A percentile compares a stretch with the other conserved stretches of the same genome.
Evolutionary conservation across 495 filamentous ascomycete genomes (phyloP).

Genomic region (Friedmanniomyces endolithicus): DNA sequence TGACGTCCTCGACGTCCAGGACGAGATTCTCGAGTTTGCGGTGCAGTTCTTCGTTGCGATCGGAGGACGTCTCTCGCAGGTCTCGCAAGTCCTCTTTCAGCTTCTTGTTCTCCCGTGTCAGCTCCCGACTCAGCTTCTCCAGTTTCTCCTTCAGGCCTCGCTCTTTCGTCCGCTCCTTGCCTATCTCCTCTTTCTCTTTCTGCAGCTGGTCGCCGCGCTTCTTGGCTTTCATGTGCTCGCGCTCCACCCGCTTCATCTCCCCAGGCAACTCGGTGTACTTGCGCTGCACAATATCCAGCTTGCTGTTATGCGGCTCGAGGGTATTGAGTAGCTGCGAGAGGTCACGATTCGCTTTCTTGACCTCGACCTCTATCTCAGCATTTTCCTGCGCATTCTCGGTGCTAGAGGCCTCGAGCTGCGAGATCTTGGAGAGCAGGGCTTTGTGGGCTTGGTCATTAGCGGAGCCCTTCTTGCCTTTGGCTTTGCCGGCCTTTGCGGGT

Average conservation of each 20-base stretch:
- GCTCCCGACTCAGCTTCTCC: slow-evolving; percentile 83
- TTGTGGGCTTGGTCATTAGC: slow-evolving; percentile 63
- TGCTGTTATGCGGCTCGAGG: slow-evolving; percentile 58
- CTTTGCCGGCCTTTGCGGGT: slow-evolving; percentile 41
- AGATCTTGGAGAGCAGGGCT: slow-evolving; percentile 82
- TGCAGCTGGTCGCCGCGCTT: slow-evolving; percentile 89
- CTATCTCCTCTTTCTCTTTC: slow-evolving; percentile 85
- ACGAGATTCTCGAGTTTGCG: slow-evolving; percentile 65
- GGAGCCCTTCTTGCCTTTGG: slow-evolving; percentile 43
- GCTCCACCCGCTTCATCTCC: slow-evolving; percentile 88
- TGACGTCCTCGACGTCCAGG: slow-evolving; percentile 66
- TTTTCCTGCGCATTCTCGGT: slow-evolving; percentile 93
- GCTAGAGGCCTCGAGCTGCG: slow-evolving; percentile 83
- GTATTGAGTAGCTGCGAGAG: slow-evolving; percentile 67
- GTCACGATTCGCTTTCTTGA: slow-evolving; percentile 88
- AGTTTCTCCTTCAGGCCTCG: slow-evolving; percentile 82
- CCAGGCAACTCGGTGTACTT: slow-evolving; percentile 81
- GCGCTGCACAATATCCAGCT: slow-evolving; percentile 78
- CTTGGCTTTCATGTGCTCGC: slow-evolving; percentile 87
- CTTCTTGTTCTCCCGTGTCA: slow-evolving; percentile 92
- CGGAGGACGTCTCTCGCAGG: slow-evolving; percentile 67
- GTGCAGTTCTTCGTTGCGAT: slow-evolving; percentile 70
- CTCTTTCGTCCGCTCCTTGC: slow-evolving; percentile 77
- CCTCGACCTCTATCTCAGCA: slow-evolving; percentile 79
- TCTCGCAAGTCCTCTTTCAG: slow-evolving; percentile 93